Conservation (phyloP, 2,329 filamentous ascomycete genomes). For the Sphaerulina vaccinii region DNA sequence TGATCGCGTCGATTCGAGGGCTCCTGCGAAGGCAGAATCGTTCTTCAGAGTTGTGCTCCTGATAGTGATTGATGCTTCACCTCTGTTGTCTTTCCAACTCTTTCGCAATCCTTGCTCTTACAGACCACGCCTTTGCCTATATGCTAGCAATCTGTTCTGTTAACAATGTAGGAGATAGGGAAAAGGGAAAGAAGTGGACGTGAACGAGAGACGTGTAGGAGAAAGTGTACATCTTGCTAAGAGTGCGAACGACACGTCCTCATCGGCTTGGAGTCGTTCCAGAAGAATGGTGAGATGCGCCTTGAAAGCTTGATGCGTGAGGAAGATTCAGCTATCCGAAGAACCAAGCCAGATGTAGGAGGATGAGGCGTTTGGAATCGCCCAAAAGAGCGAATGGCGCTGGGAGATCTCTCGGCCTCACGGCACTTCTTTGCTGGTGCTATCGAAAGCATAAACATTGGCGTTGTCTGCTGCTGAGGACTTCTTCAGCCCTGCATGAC, state of each 20-base stretch:
- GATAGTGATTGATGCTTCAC: conserved; percentile 7
- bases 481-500: not conserved
- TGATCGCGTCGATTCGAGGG: not conserved
- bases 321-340: conserved; percentile 1
- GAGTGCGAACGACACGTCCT: not conserved
- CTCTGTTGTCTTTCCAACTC: conserved; percentile 2
- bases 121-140: too few species aligned
- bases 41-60: too few species aligned
- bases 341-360: conserved; percentile 1
- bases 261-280: conserved; percentile 8
- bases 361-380: conserved; percentile 6
- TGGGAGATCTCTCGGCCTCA: not conserved
- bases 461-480: not conserved
- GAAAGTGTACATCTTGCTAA: not conserved
- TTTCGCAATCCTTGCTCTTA: not conserved
- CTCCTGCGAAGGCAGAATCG: too few species aligned
- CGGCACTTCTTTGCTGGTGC: not conserved
- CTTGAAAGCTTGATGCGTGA: conserved; percentile 8
- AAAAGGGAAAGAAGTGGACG: conserved; percentile 2
- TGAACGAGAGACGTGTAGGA: not conserved
- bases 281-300: conserved; percentile 2
- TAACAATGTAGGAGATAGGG: not conserved
- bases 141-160: too few species aligned
- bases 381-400: not conserved
- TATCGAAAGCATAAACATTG: not conserved